Percentiles rank a stretch among this genome's conserved stretches.
Evolutionary conservation across 805 yeast genomes (phyloP).

Genomic region (Spathaspora girioi): DNA sequence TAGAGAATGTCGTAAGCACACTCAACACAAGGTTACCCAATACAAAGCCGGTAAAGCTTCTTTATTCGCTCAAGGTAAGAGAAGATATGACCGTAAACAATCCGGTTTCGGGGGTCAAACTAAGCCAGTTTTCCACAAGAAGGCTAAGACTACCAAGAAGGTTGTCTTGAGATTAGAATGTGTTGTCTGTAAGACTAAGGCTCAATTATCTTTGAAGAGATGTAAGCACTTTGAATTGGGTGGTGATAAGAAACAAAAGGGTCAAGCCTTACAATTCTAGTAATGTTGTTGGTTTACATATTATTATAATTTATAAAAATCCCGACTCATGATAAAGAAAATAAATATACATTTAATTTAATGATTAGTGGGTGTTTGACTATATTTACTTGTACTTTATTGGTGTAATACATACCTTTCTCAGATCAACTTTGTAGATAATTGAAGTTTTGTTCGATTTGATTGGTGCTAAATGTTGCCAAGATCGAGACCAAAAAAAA

Average conservation of each 20-base stretch:
- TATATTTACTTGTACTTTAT: background rate
- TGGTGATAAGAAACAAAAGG: constrained; percentile 99
- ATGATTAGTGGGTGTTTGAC: background rate
- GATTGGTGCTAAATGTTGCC: too few species aligned
- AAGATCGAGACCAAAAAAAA: too few species aligned
- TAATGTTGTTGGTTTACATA: constrained; percentile 6
- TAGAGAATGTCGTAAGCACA: constrained; percentile 98
- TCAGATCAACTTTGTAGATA: background rate
- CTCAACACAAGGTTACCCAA: constrained; percentile 99
- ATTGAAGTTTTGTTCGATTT: too few species aligned
- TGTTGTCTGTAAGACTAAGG: constrained; percentile 97
- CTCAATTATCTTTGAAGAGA: constrained; percentile 97
- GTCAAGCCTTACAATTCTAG: constrained; percentile 99
- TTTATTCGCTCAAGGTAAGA: constrained; percentile 99
- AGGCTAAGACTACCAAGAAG: constrained; percentile 99
- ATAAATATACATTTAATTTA: constrained; percentile 6
- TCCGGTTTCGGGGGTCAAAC: constrained; percentile 99
- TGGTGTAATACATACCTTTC: background rate
- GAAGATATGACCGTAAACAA: constrained; percentile 99
- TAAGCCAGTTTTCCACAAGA: constrained; percentile 99
- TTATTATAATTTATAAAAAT: background rate
- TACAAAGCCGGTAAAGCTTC: constrained; percentile 99
- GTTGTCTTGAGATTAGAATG: constrained; percentile 99
- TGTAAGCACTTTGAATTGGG: constrained; percentile 99
- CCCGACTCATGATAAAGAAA: background rate